Base-by-base conservation (phyloP, 345 rosid genomes). In the Camelina neglecta region DNA sequence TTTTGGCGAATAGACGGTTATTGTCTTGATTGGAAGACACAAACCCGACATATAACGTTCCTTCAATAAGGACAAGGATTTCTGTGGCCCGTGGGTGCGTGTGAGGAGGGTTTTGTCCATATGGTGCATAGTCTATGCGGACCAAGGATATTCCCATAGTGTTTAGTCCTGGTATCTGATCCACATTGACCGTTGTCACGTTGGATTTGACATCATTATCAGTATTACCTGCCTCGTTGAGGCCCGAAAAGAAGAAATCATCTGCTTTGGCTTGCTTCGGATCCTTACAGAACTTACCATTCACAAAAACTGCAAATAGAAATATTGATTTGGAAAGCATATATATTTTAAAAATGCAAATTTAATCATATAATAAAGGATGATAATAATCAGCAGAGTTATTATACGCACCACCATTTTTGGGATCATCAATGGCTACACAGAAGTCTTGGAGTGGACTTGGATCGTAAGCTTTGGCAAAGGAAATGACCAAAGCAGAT, bases 21-120 rank as follows among this genome's bases (percentile, higher is more conserved):
- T 75, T 59, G 11, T 79, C 75, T 61, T 76, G 82, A 56, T 84
- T 77, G 15, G 85, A 84, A 2, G 84, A 77, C 20, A 84, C 83
- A 21, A 84, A 84, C 1, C 87, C 85, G 2, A 80, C 84, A 9
- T 65, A 73, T 7, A 84, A 44, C 3, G 76, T 70, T 45, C 85
- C 88, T 56, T 83, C 74, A 0, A 62, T 0, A 29, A 83, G 70
- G 5, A 79, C 72, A 53, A 85, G 79, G 31, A 85, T n/a, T 70
- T 85, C 86, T 0, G 82, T 73, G 44, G 50, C 84, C 21, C 88
- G 81, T 4, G 86, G 84, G 33, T 83, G 86, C 2, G 67, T 75
- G 56, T 81, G 86, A 31, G 82, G 86, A 0, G 83, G 82, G 42
- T 75, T 81, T 10, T 77, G 79, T 4, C 86, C 82, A 20, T 58